These are phyloP conservation scores for Argentina anserina DNA, from an alignment of 306 rosid species.

Conservation along the genomic window DNA sequence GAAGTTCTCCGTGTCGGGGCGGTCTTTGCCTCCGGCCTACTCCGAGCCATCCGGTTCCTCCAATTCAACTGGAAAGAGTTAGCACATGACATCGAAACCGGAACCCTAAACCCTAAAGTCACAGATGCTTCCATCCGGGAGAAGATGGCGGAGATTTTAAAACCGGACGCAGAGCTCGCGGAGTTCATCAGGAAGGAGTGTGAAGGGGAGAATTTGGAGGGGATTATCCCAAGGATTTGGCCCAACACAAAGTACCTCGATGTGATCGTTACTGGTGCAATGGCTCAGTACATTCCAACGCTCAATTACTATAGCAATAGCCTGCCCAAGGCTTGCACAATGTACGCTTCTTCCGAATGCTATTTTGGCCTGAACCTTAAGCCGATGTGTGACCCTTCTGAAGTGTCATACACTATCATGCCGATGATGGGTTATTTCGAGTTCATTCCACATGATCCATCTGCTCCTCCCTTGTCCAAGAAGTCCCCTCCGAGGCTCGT, in stretches of 20 bases:
- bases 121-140: conserved; percentile 48
- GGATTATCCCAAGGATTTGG: conserved; percentile 79
- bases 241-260: conserved; percentile 89
- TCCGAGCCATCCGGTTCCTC: conserved; percentile 79
- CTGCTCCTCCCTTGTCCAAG: conserved; percentile 36
- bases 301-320: conserved; percentile 72
- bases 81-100: conserved; percentile 53
- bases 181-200: conserved; percentile 53
- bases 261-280: conserved; percentile 89
- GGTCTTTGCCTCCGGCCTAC: conserved; percentile 87
- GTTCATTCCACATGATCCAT: conserved; percentile 56
- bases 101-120: conserved; percentile 59
- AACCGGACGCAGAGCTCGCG: conserved; percentile 55
- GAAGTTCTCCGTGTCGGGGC: conserved; percentile 86
- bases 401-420: conserved; percentile 80
- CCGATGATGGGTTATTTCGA: conserved; percentile 98
- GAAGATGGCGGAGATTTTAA: conserved; percentile 39
- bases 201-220: conserved; percentile 52
- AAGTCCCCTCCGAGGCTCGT: conserved; percentile 59
- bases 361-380: conserved; percentile 78
- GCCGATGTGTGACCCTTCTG: conserved; percentile 66
- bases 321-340: conserved; percentile 72
- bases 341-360: conserved; percentile 95
- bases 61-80: conserved; percentile 65
- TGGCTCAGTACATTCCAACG: conserved; percentile 90